Evolutionary conservation across 192 early-diverging fungal species (phyloP).

Genomic region (Diversispora eburnea): DNA sequence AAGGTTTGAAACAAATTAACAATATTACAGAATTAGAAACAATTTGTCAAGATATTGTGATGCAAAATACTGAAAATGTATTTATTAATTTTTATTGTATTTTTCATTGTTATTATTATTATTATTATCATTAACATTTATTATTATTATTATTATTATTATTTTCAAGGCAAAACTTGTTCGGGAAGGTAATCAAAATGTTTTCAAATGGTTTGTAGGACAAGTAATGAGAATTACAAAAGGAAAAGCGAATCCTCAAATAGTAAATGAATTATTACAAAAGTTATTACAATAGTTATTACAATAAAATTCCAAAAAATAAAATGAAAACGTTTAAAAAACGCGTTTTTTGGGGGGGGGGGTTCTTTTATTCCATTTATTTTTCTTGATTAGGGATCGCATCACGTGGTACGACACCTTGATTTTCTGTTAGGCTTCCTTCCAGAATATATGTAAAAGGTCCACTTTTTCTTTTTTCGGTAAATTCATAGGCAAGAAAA

Average conservation of each 20-base stretch:
- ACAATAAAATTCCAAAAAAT: too few relatives aligned
- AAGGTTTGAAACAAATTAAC: slow-evolving; percentile 57
- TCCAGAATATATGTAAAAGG: slow-evolving; percentile 57
- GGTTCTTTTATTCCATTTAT: too few relatives aligned
- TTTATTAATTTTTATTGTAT: neutral
- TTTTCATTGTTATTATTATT: neutral
- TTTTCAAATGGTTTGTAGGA: slow-evolving; percentile 79
- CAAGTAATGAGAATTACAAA: slow-evolving; percentile 76
- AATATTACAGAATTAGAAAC: slow-evolving; percentile 40
- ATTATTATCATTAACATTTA: slow-evolving; percentile 15
- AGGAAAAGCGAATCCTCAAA: slow-evolving; percentile 73
- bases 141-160: neutral
- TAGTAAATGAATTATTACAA: slow-evolving; percentile 58
- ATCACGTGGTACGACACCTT: slow-evolving; percentile 41
- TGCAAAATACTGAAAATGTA: slow-evolving; percentile 44
- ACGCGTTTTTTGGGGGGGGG: too few relatives aligned
- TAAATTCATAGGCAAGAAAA: slow-evolving; percentile 54
- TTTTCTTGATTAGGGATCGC: slow-evolving; percentile 18
- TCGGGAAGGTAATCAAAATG: slow-evolving; percentile 59
- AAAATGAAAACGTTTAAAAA: too few relatives aligned
- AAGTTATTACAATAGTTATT: slow-evolving; percentile 19
- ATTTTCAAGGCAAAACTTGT: slow-evolving; percentile 54
- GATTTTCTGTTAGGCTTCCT: slow-evolving; percentile 51
- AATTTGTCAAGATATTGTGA: slow-evolving; percentile 46
- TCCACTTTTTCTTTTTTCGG: slow-evolving; percentile 44